Base-by-base conservation (phyloP, 2,329 filamentous ascomycete species). In the Teratosphaeriaceae sp. region DNA sequence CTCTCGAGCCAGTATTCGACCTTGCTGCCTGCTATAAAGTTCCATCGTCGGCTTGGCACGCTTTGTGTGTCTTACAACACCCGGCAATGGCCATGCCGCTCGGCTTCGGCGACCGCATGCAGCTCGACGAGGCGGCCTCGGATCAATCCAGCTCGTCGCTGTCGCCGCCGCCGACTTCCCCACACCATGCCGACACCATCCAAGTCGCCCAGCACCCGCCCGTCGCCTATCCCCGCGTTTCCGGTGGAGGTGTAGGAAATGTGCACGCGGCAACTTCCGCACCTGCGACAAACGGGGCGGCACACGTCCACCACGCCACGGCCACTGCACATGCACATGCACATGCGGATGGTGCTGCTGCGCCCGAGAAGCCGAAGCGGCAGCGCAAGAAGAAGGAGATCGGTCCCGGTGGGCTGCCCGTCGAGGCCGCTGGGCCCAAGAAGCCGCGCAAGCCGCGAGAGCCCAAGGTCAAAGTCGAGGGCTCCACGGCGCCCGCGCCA, bases 391-490 rank as follows among this genome's bases (percentile, higher is more conserved):
- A 61, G 37, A 60, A 59, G 40, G 61, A 64, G 43, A 55, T 64
- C 30, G 47, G 46, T 38, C 66, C 66, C 43, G 49, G 61, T 42
- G 57, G 58, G 42, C 48, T 61, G 54, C 40, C 53, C 27, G 35
- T 50, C 43, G 64, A 62, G 31, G 66, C 69, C 49, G 69, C 67
- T 39, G 69, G 69, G 47, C 58, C 65, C 9, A 63, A 66, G 50
- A 71, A 69, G 53, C 56, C 68, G 27, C 63, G 71, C 44, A 72
- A 70, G 54, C 60, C 67, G 15, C 58, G 61, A 21, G 66, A 68
- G 43, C 63, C 67, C 38, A 56, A 84, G 73, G 57, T 76, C 44
- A 59, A 58, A n/a, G 55, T 49, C 20, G 29, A 3, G 68, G 47
- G 73, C 65, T 60, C 59, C 26, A 58, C 63, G 3, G 61, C 55